Evolutionary conservation across 352 stramenopile species (phyloP).

Genomic region (Thalassiosira allenii): DNA sequence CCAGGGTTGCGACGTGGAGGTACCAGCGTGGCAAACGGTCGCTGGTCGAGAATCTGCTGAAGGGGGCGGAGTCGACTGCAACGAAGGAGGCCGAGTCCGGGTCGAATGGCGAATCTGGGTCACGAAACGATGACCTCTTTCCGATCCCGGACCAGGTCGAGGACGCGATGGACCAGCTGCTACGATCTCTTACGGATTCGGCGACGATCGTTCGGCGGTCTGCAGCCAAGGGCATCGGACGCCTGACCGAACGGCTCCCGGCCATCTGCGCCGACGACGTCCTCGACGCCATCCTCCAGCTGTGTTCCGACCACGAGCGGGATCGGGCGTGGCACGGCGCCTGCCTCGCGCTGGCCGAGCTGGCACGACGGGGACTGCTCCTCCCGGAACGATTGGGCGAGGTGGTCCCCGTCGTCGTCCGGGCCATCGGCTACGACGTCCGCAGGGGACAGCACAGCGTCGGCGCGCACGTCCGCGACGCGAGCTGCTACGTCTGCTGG

Average conservation of each 20-base stretch:
- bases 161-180: conserved; percentile 93
- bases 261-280: conserved; percentile 96
- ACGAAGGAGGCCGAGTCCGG: neutral
- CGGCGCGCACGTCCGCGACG: conserved; percentile 96
- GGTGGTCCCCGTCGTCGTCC: conserved; percentile 92
- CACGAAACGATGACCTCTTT: conserved; percentile 74
- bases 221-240: conserved; percentile 97
- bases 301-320: conserved; percentile 92
- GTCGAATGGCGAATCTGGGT: conserved; percentile 42
- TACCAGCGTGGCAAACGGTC: conserved; percentile 94
- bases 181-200: conserved; percentile 90
- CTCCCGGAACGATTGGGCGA: conserved; percentile 92
- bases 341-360: conserved; percentile 96
- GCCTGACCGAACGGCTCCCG: conserved; percentile 94
- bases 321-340: conserved; percentile 97
- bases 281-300: conserved; percentile 93
- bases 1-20: conserved; percentile 93
- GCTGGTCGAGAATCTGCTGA: conserved; percentile 91
- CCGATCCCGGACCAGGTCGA: conserved; percentile 95
- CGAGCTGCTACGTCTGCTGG: conserved; percentile 98
- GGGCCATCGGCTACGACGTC: conserved; percentile 93
- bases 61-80: conserved; percentile 6
- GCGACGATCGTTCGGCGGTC: conserved; percentile 98
- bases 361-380: conserved; percentile 94
- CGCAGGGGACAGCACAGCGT: conserved; percentile 93